Conservation (phyloP, 2,329 filamentous ascomycete genomes). For the Sporothrix luriei region DNA sequence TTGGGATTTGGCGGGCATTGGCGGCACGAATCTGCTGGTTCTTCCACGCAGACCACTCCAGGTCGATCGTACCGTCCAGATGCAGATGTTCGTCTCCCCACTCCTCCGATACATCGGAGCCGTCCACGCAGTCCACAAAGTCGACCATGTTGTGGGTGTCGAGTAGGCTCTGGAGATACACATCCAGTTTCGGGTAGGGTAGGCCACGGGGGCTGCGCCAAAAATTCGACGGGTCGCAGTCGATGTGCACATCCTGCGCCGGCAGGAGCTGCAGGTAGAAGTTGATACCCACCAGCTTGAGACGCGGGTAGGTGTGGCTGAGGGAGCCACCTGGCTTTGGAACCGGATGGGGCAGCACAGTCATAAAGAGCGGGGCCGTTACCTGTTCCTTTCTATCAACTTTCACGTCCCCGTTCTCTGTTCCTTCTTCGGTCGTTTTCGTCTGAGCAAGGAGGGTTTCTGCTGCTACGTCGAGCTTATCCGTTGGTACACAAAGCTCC, state of each 20-base stretch:
- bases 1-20: not conserved
- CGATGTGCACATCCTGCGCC: conserved; percentile 9
- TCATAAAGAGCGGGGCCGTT: not conserved
- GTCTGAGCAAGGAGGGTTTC: too few relatives aligned
- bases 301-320: conserved; percentile 11
- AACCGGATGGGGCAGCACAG: conserved; percentile 9
- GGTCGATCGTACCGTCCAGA: conserved; percentile 19
- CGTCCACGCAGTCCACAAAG: conserved; percentile 21
- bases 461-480: too few relatives aligned
- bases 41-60: conserved; percentile 19
- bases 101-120: not conserved
- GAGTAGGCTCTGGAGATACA: conserved; percentile 17
- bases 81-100: conserved; percentile 16
- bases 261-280: conserved; percentile 11
- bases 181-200: conserved; percentile 17
- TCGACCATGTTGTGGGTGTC: conserved; percentile 12
- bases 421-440: not conserved
- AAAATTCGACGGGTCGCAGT: not conserved
- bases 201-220: conserved; percentile 8
- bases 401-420: too few relatives aligned
- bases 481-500: too few relatives aligned
- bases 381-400: too few relatives aligned
- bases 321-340: not conserved
- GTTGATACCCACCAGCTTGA: conserved; percentile 5
- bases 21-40: conserved; percentile 18